Base-by-base conservation (phyloP, 257 asterid species). In the Orobanche coerulescens region DNA sequence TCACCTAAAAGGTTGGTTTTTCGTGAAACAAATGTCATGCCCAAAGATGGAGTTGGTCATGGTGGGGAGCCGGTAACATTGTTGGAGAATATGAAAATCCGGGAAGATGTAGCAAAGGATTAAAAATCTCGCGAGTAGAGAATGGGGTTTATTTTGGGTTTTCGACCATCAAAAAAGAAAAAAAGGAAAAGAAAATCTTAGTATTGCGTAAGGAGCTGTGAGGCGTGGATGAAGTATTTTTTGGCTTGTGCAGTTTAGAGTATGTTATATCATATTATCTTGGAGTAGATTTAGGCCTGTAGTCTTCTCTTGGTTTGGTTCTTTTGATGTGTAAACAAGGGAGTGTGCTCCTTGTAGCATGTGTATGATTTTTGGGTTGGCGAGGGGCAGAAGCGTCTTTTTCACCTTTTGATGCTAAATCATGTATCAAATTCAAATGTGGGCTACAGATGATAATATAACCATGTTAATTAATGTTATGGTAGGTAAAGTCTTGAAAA, bases 1-100 rank as follows among this genome's bases (percentile, higher is more conserved):
- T 46, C 83, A 23, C 68, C 80, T 5, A 75, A 79, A 71, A 65
- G 77, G 80, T 75, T 28, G 43, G 73, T 56, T 76, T 49, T 54
- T 61, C 47, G 24, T 12, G 69, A 62, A 61, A 28, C 46, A 15
- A 59, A 62, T 3, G 56, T 13, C 58, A 50, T 43, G 5, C 23
- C 44, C 1, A 58, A 54, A 58, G 58, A 46, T 9, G 56, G 54
- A 28, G 56, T 26, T 51, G 60, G 65, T 46, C 52, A n/a, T 56
- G 56, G 48, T 73, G 48, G 50, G 47, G 68, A 44, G 50, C 48
- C 58, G 3, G 75, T 24, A 40, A 51, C 15, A 24, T 58, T 50
- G 30, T 61, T 25, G 56, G 53, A 56, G 60, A 57, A 62, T 50
- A 40, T 13, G 0, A 62, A 52, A 66, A 48, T n/a, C 59, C 26